Conservation (phyloP, 495 filamentous ascomycete genomes). For the Parathielavia appendiculata region DNA sequence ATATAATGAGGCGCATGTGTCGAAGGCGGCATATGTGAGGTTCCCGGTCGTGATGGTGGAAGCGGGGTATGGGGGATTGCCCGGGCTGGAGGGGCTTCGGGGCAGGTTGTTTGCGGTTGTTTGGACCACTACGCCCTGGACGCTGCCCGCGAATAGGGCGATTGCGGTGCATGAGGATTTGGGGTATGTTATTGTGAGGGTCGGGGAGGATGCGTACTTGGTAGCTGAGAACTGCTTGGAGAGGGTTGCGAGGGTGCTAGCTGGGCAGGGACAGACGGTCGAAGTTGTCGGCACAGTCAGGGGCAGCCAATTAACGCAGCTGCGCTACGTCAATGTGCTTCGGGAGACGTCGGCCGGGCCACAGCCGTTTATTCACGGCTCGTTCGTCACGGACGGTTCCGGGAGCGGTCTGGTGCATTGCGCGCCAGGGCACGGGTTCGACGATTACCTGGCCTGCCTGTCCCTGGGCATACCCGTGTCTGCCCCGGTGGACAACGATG, state of each 20-base stretch:
- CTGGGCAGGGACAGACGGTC: conserved; percentile 27
- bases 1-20: conserved; percentile 80
- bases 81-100: conserved; percentile 31
- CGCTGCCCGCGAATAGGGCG: conserved; percentile 84
- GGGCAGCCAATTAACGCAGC: conserved; percentile 60
- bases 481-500: conserved; percentile 77
- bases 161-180: conserved; percentile 72
- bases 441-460: conserved; percentile 84
- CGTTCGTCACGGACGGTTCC: conserved; percentile 81
- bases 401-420: conserved; percentile 91
- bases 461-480: conserved; percentile 59
- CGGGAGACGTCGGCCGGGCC: conserved; percentile 47
- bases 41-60: conserved; percentile 59
- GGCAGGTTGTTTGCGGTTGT: conserved; percentile 64
- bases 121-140: conserved; percentile 99
- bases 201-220: conserved; percentile 46
- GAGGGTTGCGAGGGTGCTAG: conserved; percentile 32
- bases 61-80: conserved; percentile 41
- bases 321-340: conserved; percentile 62
- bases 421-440: conserved; percentile 92
- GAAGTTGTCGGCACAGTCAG: conserved; percentile 53
- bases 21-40: conserved; percentile 72
- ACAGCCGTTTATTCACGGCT: conserved; percentile 70
- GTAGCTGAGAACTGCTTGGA: conserved; percentile 63
- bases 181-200: conserved; percentile 64